Conservation (phyloP, 208 protist genomes). For the Crithidia fasciculata region DNA sequence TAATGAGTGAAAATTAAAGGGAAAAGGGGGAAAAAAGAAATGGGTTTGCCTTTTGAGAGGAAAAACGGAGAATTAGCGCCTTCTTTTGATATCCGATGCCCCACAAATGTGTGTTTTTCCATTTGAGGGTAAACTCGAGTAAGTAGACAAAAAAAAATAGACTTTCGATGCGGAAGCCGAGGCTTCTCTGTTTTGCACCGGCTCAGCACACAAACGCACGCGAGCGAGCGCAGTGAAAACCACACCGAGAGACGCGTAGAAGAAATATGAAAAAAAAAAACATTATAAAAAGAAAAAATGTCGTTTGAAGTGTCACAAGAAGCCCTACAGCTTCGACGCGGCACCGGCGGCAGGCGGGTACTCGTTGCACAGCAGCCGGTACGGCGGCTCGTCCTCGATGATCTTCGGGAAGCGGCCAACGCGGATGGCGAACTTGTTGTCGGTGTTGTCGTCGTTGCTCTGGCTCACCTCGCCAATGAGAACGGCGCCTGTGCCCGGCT, state of each 20-base stretch:
- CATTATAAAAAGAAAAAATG: neutral
- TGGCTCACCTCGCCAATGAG: conserved; percentile 25
- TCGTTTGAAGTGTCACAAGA: neutral
- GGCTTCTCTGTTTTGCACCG: neutral
- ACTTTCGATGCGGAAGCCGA: neutral
- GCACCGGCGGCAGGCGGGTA: conserved; percentile 5
- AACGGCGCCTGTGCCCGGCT: conserved; percentile 13
- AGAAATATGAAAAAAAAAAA: neutral
- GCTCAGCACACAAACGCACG: neutral
- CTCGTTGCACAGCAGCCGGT: conserved; percentile 29
- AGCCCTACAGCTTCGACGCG: neutral
- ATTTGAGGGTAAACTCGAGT: neutral
- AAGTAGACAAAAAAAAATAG: neutral
- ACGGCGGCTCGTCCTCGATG: conserved; percentile 18
- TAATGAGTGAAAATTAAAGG: neutral
- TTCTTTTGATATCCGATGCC: neutral
- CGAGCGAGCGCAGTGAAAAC: neutral
- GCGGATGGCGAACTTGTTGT: conserved; percentile 20
- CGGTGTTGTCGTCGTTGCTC: conserved; percentile 30
- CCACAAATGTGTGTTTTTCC: neutral
- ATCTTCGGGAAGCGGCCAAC: conserved; percentile 29
- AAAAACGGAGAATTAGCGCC: neutral
- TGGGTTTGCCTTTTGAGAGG: neutral
- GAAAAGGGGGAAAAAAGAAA: neutral
- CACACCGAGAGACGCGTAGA: neutral